Base-by-base conservation (phyloP, 164 flowering plant genomes). In the Akebia trifoliata region DNA sequence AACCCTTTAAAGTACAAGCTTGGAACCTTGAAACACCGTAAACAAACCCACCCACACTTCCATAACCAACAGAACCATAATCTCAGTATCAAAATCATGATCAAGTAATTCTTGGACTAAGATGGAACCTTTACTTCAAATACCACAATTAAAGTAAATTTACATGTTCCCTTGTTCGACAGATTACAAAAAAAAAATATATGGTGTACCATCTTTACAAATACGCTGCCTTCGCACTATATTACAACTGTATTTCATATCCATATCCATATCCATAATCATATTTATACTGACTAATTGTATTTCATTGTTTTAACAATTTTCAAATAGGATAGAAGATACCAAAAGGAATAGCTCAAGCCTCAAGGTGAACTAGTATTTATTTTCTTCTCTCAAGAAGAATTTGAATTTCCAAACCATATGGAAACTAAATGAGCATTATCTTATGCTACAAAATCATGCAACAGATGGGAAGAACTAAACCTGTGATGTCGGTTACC, bases 371-470 rank as follows among this genome's bases (percentile, higher is more conserved):
- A 45, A 48, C 47, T 45, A 53, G 40, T 36, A 35, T n/a, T n/a
- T 34, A 14, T 22, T 26, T 57, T 48, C 54, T 67, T 49, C 44
- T 63, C 51, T 36, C n/a, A 15, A 43, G 63, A 38, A 36, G 58
- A 59, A 37, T 54, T 54, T 31, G 7, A 42, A 36, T 37, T 54
- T 12, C 49, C 44, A 54, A 40, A 53, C 22, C 15, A 30, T 28
- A 31, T n/a, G 49, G 60, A 14, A 39, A 24, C 51, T 54, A 56
- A n/a, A n/a, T n/a, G n/a, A 64, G 28, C 36, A 39, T 36, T 36
- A 14, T 24, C 31, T 83, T 69, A 84, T 28, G 84, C 86, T 54
- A 83, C 92, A 73, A 83, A 87, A 78, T 90, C 95, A 77, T 79
- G 90, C 37, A 79, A 69, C 60, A 81, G 46, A 65, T 77, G 90